These are phyloP conservation scores for Umbellularia californica DNA, from an alignment of 164 flowering plant species.

Conservation along the genomic window DNA sequence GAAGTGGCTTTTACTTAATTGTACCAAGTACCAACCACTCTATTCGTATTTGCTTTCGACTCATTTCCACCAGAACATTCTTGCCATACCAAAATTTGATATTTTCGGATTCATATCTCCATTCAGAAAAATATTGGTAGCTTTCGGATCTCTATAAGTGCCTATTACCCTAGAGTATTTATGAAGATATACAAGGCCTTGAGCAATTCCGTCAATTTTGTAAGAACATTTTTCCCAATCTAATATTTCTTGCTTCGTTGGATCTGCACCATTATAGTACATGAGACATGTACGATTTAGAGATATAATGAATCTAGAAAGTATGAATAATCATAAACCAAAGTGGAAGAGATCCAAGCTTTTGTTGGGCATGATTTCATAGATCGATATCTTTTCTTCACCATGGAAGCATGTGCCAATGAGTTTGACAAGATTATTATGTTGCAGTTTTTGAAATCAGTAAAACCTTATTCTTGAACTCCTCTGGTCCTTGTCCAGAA, in stretches of 20 bases:
- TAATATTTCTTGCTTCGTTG: no score
- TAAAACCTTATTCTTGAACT: slow-evolving; percentile 32
- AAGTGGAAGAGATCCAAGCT: slow-evolving; percentile 65
- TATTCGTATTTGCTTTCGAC: no score
- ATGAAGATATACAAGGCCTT: slow-evolving; percentile 17
- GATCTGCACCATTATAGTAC: no score
- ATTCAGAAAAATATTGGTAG: slow-evolving; percentile 6
- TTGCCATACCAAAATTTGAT: no score
- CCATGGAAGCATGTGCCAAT: slow-evolving; percentile 64
- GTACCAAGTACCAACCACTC: no score
- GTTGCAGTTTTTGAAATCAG: slow-evolving; percentile 50
- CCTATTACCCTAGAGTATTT: slow-evolving; percentile 12
- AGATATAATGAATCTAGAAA: not conserved
- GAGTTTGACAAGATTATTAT: slow-evolving; percentile 67
- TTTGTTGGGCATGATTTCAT: slow-evolving; percentile 75
- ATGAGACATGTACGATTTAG: no score
- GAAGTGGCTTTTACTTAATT: not conserved
- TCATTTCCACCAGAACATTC: no score
- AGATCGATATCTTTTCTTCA: slow-evolving; percentile 64
- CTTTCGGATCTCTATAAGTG: slow-evolving; percentile 11
- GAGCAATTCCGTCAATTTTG: slow-evolving; percentile 2
- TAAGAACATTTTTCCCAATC: no score
- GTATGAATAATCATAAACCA: slow-evolving; percentile 18
- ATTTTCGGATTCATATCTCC: slow-evolving; percentile 14
- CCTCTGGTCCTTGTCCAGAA: slow-evolving; percentile 32